phyloP scores from a whole-genome alignment of 139 green algal species.

The Auxenochlorella pyrenoidosa region DNA sequence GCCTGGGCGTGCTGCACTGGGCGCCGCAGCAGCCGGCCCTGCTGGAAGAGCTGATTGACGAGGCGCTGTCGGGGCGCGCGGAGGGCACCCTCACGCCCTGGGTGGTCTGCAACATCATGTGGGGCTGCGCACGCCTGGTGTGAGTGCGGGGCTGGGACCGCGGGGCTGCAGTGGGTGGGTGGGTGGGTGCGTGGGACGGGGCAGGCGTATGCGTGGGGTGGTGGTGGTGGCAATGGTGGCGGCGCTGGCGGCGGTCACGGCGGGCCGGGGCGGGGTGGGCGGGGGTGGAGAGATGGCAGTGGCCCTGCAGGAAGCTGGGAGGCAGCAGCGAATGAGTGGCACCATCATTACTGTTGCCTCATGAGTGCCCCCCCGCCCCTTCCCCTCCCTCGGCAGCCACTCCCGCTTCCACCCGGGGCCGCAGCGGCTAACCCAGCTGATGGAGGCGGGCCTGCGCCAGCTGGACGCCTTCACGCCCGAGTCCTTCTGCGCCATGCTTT shows the following conservation, averaged over 20 bases:
- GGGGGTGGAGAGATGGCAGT: too few species aligned
- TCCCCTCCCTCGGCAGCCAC: not conserved
- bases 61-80: not conserved
- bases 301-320: too few species aligned
- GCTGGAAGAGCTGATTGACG: constrained; percentile 7
- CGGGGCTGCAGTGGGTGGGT: not conserved
- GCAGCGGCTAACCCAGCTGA: not conserved
- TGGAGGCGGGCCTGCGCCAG: constrained; percentile 17
- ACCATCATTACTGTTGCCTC: too few species aligned
- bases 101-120: constrained; percentile 32
- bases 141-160: not conserved
- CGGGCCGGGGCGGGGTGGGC: too few species aligned
- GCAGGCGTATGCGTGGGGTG: too few species aligned
- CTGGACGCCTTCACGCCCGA: constrained; percentile 14
- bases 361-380: not conserved
- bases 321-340: too few species aligned
- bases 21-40: not conserved
- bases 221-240: too few species aligned
- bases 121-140: constrained; percentile 17
- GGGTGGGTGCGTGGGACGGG: too few species aligned
- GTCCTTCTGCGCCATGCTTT: constrained; percentile 28
- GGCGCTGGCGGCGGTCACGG: too few species aligned
- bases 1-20: constrained; percentile 36
- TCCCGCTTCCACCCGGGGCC: constrained; percentile 14
- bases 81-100: constrained; percentile 13